Conservation (phyloP, 257 asterid genomes). For the Fraxinus anomala region DNA sequence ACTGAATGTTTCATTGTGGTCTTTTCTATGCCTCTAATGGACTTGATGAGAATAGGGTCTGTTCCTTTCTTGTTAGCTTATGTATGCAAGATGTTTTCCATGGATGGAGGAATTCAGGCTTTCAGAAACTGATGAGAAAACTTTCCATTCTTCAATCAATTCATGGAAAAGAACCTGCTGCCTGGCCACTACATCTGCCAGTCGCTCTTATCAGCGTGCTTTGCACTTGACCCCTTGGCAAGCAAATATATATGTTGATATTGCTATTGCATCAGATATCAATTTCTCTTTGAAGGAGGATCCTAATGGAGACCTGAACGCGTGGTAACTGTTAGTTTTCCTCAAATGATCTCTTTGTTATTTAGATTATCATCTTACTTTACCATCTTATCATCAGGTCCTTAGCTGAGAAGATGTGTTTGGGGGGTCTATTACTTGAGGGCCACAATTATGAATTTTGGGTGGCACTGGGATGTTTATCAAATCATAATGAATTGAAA, state of each 20-base stretch:
- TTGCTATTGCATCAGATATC: slow-evolving; percentile 76
- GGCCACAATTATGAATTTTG: slow-evolving; percentile 87
- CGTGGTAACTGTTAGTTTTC: slow-evolving; percentile 53
- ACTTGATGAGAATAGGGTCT: slow-evolving; percentile 26
- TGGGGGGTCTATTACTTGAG: slow-evolving; percentile 80
- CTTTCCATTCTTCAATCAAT: slow-evolving; percentile 60
- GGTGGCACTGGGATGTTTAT: slow-evolving; percentile 91
- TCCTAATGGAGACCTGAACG: slow-evolving; percentile 37
- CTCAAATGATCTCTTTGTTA: slow-evolving; percentile 23
- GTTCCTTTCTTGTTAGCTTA: slow-evolving; percentile 58
- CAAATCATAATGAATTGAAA: slow-evolving; percentile 57
- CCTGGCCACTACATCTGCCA: slow-evolving; percentile 69
- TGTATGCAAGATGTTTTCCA: slow-evolving; percentile 84
- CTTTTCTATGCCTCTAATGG: slow-evolving; percentile 19
- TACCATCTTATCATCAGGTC: slow-evolving; percentile 56
- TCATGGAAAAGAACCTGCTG: slow-evolving; percentile 76
- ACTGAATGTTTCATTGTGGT: slow-evolving; percentile 15
- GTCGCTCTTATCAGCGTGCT: slow-evolving; percentile 87
- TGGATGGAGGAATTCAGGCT: slow-evolving; percentile 64
- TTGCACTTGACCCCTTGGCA: slow-evolving; percentile 91
- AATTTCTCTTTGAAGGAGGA: slow-evolving; percentile 56
- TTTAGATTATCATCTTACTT: slow-evolving; percentile 35
- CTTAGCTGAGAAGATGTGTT: slow-evolving; percentile 90
- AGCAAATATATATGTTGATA: slow-evolving; percentile 76
- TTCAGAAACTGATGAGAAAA: slow-evolving; percentile 49